phyloP scores from a whole-genome alignment of 176 grass and related monocot species.

The Musa troglodytarum region DNA sequence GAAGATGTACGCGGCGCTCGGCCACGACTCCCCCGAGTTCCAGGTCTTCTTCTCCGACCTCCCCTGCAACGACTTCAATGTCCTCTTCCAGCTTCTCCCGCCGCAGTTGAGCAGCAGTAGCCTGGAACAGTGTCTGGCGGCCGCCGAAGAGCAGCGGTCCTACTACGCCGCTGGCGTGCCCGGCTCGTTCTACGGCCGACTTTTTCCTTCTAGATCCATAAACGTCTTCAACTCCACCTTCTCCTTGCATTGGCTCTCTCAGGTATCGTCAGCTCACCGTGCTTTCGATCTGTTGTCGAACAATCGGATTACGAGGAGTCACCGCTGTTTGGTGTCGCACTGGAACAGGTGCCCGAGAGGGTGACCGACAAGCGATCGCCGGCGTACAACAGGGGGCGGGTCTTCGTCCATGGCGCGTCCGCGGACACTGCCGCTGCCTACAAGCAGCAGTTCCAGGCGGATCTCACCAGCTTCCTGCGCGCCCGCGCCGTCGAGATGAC shows the following conservation, averaged over 20 bases:
- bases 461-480: not conserved
- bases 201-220: conserved; percentile 1
- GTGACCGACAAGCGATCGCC: not conserved
- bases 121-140: not conserved
- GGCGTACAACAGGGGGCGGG: conserved; percentile 1
- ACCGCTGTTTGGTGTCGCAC: not conserved
- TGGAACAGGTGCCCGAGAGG: conserved; percentile 4
- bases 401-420: conserved; percentile 14
- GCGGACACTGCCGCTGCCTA: not conserved
- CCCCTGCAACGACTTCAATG: conserved; percentile 8
- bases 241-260: conserved; percentile 14
- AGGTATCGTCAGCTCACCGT: not conserved
- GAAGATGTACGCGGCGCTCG: not conserved
- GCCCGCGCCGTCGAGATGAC: conserved; percentile 4
- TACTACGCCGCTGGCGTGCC: conserved; percentile 5
- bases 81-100: conserved; percentile 11
- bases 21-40: not conserved
- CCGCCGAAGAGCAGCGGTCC: not conserved
- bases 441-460: conserved; percentile 2
- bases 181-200: conserved; percentile 5
- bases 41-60: conserved; percentile 13
- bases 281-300: not conserved
- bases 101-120: not conserved
- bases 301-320: not conserved
- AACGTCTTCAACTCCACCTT: conserved; percentile 11